Evolutionary conservation across 805 yeast species (phyloP).

Genomic region (Barnettozyma sp.): DNA sequence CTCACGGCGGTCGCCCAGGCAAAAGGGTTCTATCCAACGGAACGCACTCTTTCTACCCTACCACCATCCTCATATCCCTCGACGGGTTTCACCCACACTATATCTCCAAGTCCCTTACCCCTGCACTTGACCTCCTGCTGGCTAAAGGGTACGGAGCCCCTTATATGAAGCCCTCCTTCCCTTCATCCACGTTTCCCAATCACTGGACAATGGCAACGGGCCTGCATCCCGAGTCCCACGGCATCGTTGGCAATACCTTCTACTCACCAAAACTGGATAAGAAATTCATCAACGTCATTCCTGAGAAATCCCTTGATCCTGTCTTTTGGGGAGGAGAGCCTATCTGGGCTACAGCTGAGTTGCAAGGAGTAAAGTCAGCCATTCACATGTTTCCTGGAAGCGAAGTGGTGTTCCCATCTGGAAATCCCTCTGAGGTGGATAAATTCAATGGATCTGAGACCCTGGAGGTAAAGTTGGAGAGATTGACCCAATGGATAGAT

Average conservation of each 20-base stretch:
- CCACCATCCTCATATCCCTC: slow-evolving; percentile 72
- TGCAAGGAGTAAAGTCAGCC: slow-evolving; percentile 56
- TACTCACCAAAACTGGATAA: slow-evolving; percentile 50
- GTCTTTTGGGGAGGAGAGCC: slow-evolving; percentile 91
- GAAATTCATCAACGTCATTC: slow-evolving; percentile 59
- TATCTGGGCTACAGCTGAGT: slow-evolving; percentile 70
- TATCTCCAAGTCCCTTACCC: slow-evolving; percentile 58
- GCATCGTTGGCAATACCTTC: slow-evolving; percentile 79
- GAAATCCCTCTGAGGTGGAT: slow-evolving; percentile 50
- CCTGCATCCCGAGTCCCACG: slow-evolving; percentile 73
- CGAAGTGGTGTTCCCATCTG: slow-evolving; percentile 52
- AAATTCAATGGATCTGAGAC: slow-evolving; percentile 58
- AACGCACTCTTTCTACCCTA: slow-evolving; percentile 39
- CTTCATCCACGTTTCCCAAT: slow-evolving; percentile 85
- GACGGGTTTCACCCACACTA: slow-evolving; percentile 94
- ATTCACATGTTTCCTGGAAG: slow-evolving; percentile 98
- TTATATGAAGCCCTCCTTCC: slow-evolving; percentile 80
- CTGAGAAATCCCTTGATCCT: slow-evolving; percentile 42
- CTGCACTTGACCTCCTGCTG: slow-evolving; percentile 56
- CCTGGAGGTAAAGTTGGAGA: slow-evolving; percentile 47
- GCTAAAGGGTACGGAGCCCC: slow-evolving; percentile 58
- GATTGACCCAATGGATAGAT: slow-evolving; percentile 66
- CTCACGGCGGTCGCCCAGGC: background rate
- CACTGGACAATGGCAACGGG: slow-evolving; percentile 93
- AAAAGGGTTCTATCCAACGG: slow-evolving; percentile 16